Evolutionary conservation across 108 stramenopile genomes (phyloP).

Genomic region (Skeletonema costatum): DNA sequence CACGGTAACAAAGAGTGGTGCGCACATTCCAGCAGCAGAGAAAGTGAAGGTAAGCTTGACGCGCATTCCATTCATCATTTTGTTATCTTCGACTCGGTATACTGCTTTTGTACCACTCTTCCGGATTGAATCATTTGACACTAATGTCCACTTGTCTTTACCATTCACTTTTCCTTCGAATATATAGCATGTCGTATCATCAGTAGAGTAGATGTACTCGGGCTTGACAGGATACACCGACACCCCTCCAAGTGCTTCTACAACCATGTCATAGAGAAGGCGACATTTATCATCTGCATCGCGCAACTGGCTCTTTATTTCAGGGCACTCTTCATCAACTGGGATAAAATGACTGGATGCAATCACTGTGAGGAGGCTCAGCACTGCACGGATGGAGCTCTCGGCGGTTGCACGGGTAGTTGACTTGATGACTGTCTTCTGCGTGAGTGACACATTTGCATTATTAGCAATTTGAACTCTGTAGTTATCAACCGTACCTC

Average conservation of each 20-base stretch:
- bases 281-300: neutral
- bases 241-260: neutral
- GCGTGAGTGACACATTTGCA: too few relatives aligned
- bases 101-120: slow-evolving; percentile 1
- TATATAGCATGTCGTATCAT: slow-evolving; percentile 17
- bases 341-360: too few relatives aligned
- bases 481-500: too few relatives aligned
- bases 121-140: neutral
- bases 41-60: slow-evolving; percentile 10
- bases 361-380: too few relatives aligned
- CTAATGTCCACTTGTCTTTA: neutral
- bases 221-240: slow-evolving; percentile 4
- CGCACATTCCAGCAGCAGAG: neutral
- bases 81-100: neutral
- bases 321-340: neutral
- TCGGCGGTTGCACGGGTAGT: too few relatives aligned
- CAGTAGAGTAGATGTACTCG: slow-evolving; percentile 9
- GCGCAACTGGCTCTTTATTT: neutral
- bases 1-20: slow-evolving; percentile 12
- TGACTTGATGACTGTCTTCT: too few relatives aligned
- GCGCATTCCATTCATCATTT: slow-evolving; percentile 20
- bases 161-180: slow-evolving; percentile 14
- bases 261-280: slow-evolving; percentile 3
- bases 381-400: too few relatives aligned
- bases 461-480: too few relatives aligned